A percentile compares a stretch with the other conserved stretches of the same genome.
These are phyloP conservation scores for Hsuehochloa calcarea DNA, from an alignment of 176 grass and related monocot genomes.

Conservation along the genomic window DNA sequence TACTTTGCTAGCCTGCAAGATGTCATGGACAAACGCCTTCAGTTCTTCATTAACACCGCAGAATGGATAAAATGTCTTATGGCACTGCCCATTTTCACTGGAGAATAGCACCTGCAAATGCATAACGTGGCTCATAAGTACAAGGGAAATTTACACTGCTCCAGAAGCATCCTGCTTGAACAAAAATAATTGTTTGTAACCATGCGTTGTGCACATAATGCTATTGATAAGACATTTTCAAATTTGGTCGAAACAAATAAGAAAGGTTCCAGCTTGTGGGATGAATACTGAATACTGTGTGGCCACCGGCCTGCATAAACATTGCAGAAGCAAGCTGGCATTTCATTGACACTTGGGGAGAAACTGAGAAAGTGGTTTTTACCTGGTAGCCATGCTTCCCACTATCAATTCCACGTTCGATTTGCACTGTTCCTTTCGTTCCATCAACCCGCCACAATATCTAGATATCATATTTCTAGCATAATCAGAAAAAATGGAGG, in stretches of 20 bases:
- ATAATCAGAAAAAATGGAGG: conserved; percentile 14
- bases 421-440: conserved; percentile 85
- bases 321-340: background rate
- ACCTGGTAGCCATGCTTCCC: conserved; percentile 93
- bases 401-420: conserved; percentile 75
- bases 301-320: background rate
- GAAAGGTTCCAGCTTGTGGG: background rate
- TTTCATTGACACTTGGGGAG: background rate
- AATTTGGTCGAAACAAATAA: conserved; percentile 13
- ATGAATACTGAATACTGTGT: background rate
- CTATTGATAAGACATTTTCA: background rate
- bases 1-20: conserved; percentile 57
- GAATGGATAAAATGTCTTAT: conserved; percentile 82
- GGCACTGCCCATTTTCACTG: conserved; percentile 57
- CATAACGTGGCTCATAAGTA: conserved; percentile 6
- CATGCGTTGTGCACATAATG: background rate
- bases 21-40: conserved; percentile 85
- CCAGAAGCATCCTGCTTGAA: conserved; percentile 9
- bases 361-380: conserved; percentile 1
- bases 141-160: background rate
- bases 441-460: conserved; percentile 90
- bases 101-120: conserved; percentile 67
- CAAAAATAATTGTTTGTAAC: background rate
- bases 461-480: conserved; percentile 32
- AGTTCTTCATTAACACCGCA: conserved; percentile 90